Conservation (phyloP, 805 yeast species). For the Wickerhamiella nectarea region DNA sequence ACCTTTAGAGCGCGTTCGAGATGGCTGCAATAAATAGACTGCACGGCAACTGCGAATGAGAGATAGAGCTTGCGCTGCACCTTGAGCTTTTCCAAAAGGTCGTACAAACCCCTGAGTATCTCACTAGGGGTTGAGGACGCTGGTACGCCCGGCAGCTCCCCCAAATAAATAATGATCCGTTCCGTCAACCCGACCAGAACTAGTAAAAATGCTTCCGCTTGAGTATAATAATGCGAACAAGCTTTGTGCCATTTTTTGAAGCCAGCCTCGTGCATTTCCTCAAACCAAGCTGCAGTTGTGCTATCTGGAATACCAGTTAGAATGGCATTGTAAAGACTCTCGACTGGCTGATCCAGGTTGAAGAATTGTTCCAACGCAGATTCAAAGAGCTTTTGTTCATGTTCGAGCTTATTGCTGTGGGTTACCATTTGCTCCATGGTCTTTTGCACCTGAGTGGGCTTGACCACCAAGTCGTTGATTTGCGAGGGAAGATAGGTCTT, state of each 20-base stretch:
- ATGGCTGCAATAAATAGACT: slow-evolving; percentile 1
- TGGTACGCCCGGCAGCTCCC: slow-evolving; percentile 2
- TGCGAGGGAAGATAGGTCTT: background rate
- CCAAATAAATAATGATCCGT: slow-evolving; percentile 8
- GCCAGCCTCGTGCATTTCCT: slow-evolving; percentile 19
- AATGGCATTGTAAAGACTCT: background rate
- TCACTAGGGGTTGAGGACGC: background rate
- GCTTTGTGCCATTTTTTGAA: slow-evolving; percentile 18
- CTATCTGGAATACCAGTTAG: background rate
- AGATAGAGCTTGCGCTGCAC: background rate
- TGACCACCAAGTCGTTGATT: slow-evolving; percentile 3
- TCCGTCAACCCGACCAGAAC: slow-evolving; percentile 1
- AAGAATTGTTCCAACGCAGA: background rate
- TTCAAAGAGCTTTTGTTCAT: background rate
- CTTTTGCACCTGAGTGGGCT: slow-evolving; percentile 7
- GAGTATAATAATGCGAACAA: slow-evolving; percentile 8
- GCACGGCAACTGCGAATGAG: slow-evolving; percentile 5
- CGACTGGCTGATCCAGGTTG: background rate
- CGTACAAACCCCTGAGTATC: background rate
- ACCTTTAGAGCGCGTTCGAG: slow-evolving; percentile 7
- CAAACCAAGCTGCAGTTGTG: slow-evolving; percentile 14
- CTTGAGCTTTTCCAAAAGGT: background rate
- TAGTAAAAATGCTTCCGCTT: background rate
- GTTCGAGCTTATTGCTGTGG: background rate
- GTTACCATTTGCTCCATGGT: slow-evolving; percentile 1